Conservation (phyloP, 1,139 yeast genomes). For the Suhomyces terraborum region DNA sequence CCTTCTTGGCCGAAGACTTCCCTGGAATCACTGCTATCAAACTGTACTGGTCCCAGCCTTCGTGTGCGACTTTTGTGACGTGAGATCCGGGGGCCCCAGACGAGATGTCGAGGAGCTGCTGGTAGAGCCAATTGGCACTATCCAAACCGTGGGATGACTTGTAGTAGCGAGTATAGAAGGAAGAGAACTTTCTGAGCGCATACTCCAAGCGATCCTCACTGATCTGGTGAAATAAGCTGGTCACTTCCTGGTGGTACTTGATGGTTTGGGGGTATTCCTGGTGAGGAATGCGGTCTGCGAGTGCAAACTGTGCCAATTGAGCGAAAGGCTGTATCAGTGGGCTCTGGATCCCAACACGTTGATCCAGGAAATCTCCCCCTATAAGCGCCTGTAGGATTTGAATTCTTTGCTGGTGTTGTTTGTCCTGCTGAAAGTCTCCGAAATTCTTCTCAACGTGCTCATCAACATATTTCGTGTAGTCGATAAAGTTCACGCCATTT, state of each 20-base stretch:
- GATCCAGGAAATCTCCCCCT: neutral
- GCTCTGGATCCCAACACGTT: neutral
- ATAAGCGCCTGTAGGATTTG: too few relatives aligned
- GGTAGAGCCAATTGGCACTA: conserved; percentile 72
- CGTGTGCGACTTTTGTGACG: conserved; percentile 36
- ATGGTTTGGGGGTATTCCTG: conserved; percentile 59
- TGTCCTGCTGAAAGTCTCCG: too few relatives aligned
- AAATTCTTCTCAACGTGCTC: conserved; percentile 32
- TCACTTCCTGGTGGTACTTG: conserved; percentile 41
- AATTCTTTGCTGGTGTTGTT: too few relatives aligned
- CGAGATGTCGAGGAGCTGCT: conserved; percentile 43
- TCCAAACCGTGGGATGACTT: conserved; percentile 69
- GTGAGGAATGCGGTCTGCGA: too few relatives aligned
- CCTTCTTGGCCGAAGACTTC: conserved; percentile 35
- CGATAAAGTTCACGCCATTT: conserved; percentile 63
- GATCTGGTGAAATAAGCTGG: conserved; percentile 42
- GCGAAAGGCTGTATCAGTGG: too few relatives aligned
- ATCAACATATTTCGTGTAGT: conserved; percentile 57
- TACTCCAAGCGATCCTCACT: conserved; percentile 50
- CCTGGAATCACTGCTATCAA: conserved; percentile 46
- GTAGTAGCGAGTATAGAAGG: conserved; percentile 78
- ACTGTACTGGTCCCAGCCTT: conserved; percentile 49
- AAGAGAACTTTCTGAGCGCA: conserved; percentile 62
- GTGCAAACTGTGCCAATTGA: too few relatives aligned
- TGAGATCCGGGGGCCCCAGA: conserved; percentile 38